phyloP scores from a whole-genome alignment of 805 yeast species.

The Diddensiella santjacobensis region DNA sequence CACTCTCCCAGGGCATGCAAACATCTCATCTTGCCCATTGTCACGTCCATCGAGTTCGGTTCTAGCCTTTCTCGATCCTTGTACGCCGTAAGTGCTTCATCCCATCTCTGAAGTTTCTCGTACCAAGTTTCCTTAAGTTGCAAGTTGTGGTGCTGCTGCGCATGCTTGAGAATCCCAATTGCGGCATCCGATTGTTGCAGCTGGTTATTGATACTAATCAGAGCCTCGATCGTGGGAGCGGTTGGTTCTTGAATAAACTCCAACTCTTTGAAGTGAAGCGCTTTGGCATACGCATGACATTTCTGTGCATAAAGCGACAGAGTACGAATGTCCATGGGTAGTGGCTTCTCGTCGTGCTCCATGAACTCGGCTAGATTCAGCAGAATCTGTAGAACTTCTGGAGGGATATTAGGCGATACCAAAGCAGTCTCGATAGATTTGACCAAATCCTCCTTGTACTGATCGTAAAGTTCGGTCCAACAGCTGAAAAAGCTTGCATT shows the following conservation, averaged over 20 bases:
- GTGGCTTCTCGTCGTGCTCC: slow-evolving; percentile 95
- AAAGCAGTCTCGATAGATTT: slow-evolving; percentile 82
- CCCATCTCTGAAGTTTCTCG: slow-evolving; percentile 96
- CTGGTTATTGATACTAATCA: slow-evolving; percentile 89
- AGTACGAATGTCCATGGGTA: slow-evolving; percentile 87
- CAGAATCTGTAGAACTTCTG: slow-evolving; percentile 89
- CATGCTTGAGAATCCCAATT: slow-evolving; percentile 77
- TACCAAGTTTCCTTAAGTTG: slow-evolving; percentile 97
- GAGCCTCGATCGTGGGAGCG: slow-evolving; percentile 84
- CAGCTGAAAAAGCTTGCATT: slow-evolving; percentile 94
- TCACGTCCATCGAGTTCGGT: slow-evolving; percentile 67
- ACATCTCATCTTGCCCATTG: slow-evolving; percentile 98
- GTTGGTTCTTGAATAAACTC: slow-evolving; percentile 93
- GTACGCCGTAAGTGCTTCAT: slow-evolving; percentile 90
- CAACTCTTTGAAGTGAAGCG: slow-evolving; percentile 89
- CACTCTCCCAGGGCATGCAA: slow-evolving; percentile 98
- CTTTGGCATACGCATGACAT: slow-evolving; percentile 97
- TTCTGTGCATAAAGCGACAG: slow-evolving; percentile 90
- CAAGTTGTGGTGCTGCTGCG: slow-evolving; percentile 63
- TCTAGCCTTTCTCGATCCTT: slow-evolving; percentile 64
- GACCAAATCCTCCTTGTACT: slow-evolving; percentile 84
- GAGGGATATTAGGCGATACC: slow-evolving; percentile 87
- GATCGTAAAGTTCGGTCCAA: slow-evolving; percentile 88
- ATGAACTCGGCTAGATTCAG: slow-evolving; percentile 89
- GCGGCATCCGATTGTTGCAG: slow-evolving; percentile 97